Base-by-base conservation (phyloP, 805 yeast species). In the Dipodascus albidus region DNA sequence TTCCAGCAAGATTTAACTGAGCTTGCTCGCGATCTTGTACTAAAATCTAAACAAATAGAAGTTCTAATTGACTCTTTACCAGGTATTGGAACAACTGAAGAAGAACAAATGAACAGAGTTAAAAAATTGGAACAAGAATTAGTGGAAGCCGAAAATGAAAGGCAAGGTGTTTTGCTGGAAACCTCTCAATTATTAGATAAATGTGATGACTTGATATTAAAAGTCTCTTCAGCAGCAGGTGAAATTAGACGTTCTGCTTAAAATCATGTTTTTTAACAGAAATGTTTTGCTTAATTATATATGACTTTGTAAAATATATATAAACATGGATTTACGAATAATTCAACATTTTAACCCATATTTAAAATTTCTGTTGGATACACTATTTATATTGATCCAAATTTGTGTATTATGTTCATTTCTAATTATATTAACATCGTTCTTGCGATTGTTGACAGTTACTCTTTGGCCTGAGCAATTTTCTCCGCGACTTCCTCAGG, bases 101-200 rank as follows among this genome's bases (percentile, higher is more conserved):
- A 75, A 48, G 83, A 80, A 53, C 98, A 90, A 67, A 65, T 89
- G 64, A 68, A 70, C 23, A 75, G 76, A 55, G 85, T 91, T 17
- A 70, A 78, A 23, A 87, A 85, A 50, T 72, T 91, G 31, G 69
- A 72, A 47, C 66, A 71, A 2, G 86, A 82, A 53, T 91, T 99
- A 98, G 80, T 78, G 0, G 77, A 76, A 51, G 73, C 71, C 14
- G 70, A 93, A 47, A 52, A n/a, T 69, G 74, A 11, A 86, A 85
- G 53, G 97, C 98, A 1, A 70, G 91, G 47, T 83, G 82, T 56
- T 87, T 91, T 31, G 79, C 98, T 59, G 98, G 93, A 70, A 99
- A 99, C 56, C 99, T 98, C 0, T 87, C 97, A 0, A 89, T 93
- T 66, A 49, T 66, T 82, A 53, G 69, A 71, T 14, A 76, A 79